Base-by-base conservation (phyloP, 805 yeast genomes). In the Candida berthetii region DNA sequence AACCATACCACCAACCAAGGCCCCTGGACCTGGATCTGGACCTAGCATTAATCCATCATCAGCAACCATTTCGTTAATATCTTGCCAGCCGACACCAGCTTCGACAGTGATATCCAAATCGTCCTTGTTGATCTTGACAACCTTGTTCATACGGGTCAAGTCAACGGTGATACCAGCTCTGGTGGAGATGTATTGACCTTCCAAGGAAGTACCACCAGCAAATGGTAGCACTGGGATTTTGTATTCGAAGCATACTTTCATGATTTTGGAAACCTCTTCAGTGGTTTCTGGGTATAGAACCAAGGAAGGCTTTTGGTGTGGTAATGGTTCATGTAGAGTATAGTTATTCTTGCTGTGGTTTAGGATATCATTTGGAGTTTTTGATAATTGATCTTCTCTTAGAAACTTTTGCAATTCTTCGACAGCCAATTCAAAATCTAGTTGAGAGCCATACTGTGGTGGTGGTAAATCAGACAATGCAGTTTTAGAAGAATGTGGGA, bases 81-180 rank as follows among this genome's bases (percentile, higher is more conserved):
- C 80, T 58, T 80, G 83, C 90, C 93, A 85, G 3, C 84, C 84
- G 9, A 85, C 79, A 22, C 90, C 90, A 1, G 89, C 85, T 51
- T 84, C 84, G 1, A 85, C 86, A 5, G 73, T 74, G 18, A 82
- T 72, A 55, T 85, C 93, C 49, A 85, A 61, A 58, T 85, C 95
- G 9, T 72, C 70, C 39, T 72, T 68, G 54, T 83, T 77, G 35
- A 85, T 64, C 19, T 64, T 64, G 4, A 83, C 19, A 6, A 85
- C 69, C 36, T 71, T 58, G 60, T 79, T 70, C 90, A 85, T 80
- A 38, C 67, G 61, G 8, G 78, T 62, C 31, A 82, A 57, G 52
- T 83, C 89, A 47, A 84, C 65, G 1, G 82, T 71, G 8, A 82
- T 71, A 2, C 85, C 84, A 7, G 69, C 65, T 46, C 84, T 65